Evolutionary conservation across 2,329 filamentous ascomycete genomes (phyloP).

Genomic region (Botryotinia calthae): DNA sequence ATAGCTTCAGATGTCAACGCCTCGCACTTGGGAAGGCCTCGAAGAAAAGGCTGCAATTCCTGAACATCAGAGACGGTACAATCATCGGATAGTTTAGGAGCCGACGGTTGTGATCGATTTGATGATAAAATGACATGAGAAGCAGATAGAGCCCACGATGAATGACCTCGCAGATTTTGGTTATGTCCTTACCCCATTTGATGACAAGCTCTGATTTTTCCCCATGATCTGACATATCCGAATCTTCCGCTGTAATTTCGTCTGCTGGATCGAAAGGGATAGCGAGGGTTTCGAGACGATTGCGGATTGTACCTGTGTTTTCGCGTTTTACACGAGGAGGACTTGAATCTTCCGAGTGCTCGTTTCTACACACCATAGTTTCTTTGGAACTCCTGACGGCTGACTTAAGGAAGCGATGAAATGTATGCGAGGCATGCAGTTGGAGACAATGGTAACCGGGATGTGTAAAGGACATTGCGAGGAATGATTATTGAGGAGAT

Average conservation of each 20-base stretch:
- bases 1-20: neutral
- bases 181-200: neutral
- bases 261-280: neutral
- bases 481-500: neutral
- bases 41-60: neutral
- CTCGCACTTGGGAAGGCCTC: neutral
- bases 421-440: neutral
- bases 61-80: neutral
- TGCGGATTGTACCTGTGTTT: neutral
- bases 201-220: neutral
- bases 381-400: neutral
- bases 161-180: neutral
- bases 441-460: neutral
- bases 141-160: neutral
- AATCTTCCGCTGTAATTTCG: neutral
- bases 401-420: neutral
- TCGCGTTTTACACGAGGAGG: neutral
- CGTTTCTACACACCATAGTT: neutral
- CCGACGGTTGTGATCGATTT: neutral
- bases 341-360: neutral
- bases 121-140: conserved; percentile 7
- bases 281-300: neutral
- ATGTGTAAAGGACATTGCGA: neutral
- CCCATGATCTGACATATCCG: neutral
- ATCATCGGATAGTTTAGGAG: neutral